These are phyloP conservation scores for Trichocladium antarcticum DNA, from an alignment of 495 filamentous ascomycete species.

Conservation along the genomic window DNA sequence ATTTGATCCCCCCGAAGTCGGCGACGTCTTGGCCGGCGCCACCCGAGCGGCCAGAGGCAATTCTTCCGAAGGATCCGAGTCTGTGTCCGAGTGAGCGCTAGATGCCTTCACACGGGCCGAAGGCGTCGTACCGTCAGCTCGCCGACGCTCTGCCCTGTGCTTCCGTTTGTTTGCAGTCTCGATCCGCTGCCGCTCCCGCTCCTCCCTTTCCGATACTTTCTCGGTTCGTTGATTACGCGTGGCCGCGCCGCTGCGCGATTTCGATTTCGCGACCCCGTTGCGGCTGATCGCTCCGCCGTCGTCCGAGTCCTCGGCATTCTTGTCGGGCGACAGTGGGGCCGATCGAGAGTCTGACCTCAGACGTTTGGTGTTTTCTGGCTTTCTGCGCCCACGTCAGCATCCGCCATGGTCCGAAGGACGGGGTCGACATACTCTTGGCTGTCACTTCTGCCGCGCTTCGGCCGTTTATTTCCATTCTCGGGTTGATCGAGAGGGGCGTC, in stretches of 20 bases:
- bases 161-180: slow-evolving; percentile 68
- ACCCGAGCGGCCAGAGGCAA: slow-evolving; percentile 37
- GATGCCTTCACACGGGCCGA: slow-evolving; percentile 16
- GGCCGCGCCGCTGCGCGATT: slow-evolving; percentile 47
- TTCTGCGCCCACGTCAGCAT: slow-evolving; percentile 26
- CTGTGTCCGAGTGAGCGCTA: slow-evolving; percentile 32
- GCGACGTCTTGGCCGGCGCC: slow-evolving; percentile 23
- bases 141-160: slow-evolving; percentile 57
- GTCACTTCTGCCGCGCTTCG: slow-evolving; percentile 79
- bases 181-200: slow-evolving; percentile 54
- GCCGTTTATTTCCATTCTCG: slow-evolving; percentile 45
- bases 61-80: slow-evolving; percentile 53
- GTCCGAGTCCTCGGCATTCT: slow-evolving; percentile 54
- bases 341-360: slow-evolving; percentile 68
- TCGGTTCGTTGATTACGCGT: slow-evolving; percentile 62
- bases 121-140: slow-evolving; percentile 57
- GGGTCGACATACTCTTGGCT: slow-evolving; percentile 71
- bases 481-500: slow-evolving; percentile 41
- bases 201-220: slow-evolving; percentile 51
- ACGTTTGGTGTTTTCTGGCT: slow-evolving; percentile 45
- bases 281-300: slow-evolving; percentile 46
- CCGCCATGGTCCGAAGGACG: not conserved
- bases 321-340: slow-evolving; percentile 40
- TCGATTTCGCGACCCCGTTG: slow-evolving; percentile 45
- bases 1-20: slow-evolving; percentile 10